Evolutionary conservation across 805 yeast genomes (phyloP), one percentile per base, ranked within the genome.

Genomic region (Danielia reshetovae): DNA sequence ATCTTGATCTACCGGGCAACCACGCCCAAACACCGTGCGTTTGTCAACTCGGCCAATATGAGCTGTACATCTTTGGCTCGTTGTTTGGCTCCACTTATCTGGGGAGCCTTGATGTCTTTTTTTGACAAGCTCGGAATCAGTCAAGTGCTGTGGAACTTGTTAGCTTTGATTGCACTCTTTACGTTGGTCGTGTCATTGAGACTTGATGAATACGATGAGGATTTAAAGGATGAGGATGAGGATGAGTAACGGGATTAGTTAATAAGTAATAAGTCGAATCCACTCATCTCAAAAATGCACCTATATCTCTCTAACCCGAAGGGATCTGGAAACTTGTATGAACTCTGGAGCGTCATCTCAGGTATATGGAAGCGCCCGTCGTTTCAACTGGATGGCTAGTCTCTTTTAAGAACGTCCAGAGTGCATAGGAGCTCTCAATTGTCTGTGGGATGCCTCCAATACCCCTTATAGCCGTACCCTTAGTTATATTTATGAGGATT

Each of bases 1-100:
- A 58, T 78, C 15, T 59, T 79, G 35, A 65, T 77, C 23, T 82
- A 76, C 52, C 62, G 78, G 31, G 70, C 75, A 5, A 68, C 81
- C 1, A 70, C 70, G 9, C 65, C 75, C 15, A 62, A 70, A 40
- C 72, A 77, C 42, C 62, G 81, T 30, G 82, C 81, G 2, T 68
- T 74, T 45, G 68, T 79, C 36, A 79, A 79, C 49, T 79, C 81
- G 10, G 65, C 75, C 12, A 64, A 79, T 3, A 67, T 77, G 52
- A 70, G 78, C 26, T 62, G 70, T 24, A 56, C 72, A 13, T 70
- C 85, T 1, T 53, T 72, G 23, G 80, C 83, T 1, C 57, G 85
- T 43, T 77, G 72, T 34, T 29, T 71, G 1, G 84, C 77, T 3
- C 85, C 85, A 0, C 50, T 77, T 6, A 21, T 61, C 1, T 77